A percentile compares a stretch with the other conserved stretches of the same genome.
Conservation (phyloP, 2,329 filamentous ascomycete genomes). For the Verticillium isaacii region DNA sequence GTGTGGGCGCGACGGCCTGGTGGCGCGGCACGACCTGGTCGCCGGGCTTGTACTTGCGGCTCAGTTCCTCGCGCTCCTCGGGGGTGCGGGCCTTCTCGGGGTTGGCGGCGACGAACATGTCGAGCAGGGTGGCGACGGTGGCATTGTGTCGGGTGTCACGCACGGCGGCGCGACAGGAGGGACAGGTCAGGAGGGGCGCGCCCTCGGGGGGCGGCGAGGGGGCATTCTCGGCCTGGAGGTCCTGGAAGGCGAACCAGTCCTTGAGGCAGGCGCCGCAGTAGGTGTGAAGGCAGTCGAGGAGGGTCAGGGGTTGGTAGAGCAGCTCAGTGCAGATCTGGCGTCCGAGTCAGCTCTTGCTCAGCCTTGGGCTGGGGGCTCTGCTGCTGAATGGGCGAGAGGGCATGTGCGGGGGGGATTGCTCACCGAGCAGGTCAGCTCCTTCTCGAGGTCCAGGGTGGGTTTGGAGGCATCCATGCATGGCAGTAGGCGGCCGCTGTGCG, state of each 20-base stretch:
- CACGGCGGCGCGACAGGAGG: constrained; percentile 82
- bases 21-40: constrained; percentile 72
- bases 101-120: constrained; percentile 79
- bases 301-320: constrained; percentile 82
- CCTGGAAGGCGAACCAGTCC: constrained; percentile 90
- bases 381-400: not conserved
- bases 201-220: constrained; percentile 44
- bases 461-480: constrained; percentile 43
- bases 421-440: constrained; percentile 92
- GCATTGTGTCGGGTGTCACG: constrained; percentile 87
- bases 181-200: constrained; percentile 71
- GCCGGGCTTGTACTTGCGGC: constrained; percentile 71
- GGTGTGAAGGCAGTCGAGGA: constrained; percentile 90
- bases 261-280: constrained; percentile 95
- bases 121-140: constrained; percentile 80
- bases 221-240: constrained; percentile 48
- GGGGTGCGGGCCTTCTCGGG: constrained; percentile 67
- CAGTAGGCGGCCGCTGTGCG: constrained; percentile 4
- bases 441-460: constrained; percentile 70
- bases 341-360: not conserved
- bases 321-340: constrained; percentile 94
- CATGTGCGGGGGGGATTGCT: constrained; percentile 30
- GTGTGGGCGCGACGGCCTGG: constrained; percentile 42
- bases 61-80: constrained; percentile 73
- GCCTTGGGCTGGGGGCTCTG: no score